Percentiles rank a stretch among this genome's conserved stretches.
Evolutionary conservation across 1,284 basidiomycete species (phyloP).

Genomic region (Puccinia horiana): DNA sequence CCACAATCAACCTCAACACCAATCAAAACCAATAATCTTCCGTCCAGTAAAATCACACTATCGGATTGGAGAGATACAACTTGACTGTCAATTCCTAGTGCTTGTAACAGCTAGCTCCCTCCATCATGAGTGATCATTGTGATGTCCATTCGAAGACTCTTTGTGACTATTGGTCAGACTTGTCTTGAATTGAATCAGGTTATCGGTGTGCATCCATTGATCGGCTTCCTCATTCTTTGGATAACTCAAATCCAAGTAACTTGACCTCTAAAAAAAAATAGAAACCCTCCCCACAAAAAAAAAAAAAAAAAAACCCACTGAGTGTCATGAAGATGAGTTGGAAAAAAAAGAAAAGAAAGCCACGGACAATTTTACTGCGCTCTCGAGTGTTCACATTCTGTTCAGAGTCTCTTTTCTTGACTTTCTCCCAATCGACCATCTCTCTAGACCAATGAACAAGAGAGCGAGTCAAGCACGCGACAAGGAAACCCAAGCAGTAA

Average conservation of each 20-base stretch:
- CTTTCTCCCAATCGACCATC: slow-evolving; percentile 44
- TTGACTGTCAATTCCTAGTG: background rate
- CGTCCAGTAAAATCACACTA: too few species aligned
- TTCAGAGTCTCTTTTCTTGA: slow-evolving; percentile 50
- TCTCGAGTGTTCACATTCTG: slow-evolving; percentile 42
- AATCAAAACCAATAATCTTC: background rate
- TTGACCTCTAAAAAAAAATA: slow-evolving; percentile 2
- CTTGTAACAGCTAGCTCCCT: background rate
- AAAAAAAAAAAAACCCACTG: background rate
- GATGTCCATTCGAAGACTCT: background rate
- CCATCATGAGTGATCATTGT: background rate
- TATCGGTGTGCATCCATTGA: slow-evolving; percentile 32
- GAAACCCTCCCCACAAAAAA: background rate
- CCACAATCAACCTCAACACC: background rate
- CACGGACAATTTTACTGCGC: slow-evolving; percentile 39
- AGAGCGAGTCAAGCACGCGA: too few species aligned
- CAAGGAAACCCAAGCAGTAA: background rate
- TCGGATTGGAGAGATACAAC: background rate
- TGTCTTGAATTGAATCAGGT: slow-evolving; percentile 25
- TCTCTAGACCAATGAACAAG: too few species aligned
- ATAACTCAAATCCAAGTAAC: slow-evolving; percentile 24
- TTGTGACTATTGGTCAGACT: background rate
- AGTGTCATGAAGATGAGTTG: background rate
- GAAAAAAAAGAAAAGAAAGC: background rate
- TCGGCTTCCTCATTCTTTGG: slow-evolving; percentile 28